phyloP scores from a whole-genome alignment of 2,329 filamentous ascomycete genomes.

The Cladosporium oxysporum region DNA sequence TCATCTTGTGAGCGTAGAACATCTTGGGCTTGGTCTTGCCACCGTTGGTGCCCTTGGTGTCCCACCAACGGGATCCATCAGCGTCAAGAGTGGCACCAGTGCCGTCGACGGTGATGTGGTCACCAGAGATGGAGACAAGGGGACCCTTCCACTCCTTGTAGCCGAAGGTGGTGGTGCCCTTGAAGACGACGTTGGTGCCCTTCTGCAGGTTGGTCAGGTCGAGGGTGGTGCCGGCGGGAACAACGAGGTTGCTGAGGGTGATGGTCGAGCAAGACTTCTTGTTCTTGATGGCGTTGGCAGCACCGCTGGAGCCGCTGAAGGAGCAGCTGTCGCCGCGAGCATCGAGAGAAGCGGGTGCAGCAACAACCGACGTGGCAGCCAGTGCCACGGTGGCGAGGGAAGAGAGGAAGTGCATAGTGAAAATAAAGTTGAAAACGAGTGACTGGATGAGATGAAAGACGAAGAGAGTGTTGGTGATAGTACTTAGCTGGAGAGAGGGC shows the following conservation, averaged over 20 bases:
- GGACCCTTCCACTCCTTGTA: conserved; percentile 68
- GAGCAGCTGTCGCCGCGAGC: conserved; percentile 32
- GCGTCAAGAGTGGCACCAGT: conserved; percentile 59
- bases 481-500: background rate
- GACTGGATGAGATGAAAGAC: conserved; percentile 13
- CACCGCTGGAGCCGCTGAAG: conserved; percentile 33
- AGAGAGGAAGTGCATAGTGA: conserved; percentile 17
- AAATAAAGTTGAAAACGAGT: conserved; percentile 9
- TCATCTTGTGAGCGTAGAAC: conserved; percentile 58
- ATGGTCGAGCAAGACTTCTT: conserved; percentile 39
- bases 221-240: conserved; percentile 42
- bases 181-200: conserved; percentile 57
- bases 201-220: conserved; percentile 39
- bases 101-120: conserved; percentile 55
- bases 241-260: conserved; percentile 39
- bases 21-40: conserved; percentile 67
- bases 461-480: conserved; percentile 16
- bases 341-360: conserved; percentile 21
- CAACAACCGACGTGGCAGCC: conserved; percentile 16
- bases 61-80: conserved; percentile 62
- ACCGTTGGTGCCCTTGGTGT: conserved; percentile 60
- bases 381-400: conserved; percentile 19
- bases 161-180: conserved; percentile 66
- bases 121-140: conserved; percentile 62
- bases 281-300: conserved; percentile 29